These are phyloP conservation scores for Mycena galopus DNA, from an alignment of 768 basidiomycete genomes.

Conservation along the genomic window DNA sequence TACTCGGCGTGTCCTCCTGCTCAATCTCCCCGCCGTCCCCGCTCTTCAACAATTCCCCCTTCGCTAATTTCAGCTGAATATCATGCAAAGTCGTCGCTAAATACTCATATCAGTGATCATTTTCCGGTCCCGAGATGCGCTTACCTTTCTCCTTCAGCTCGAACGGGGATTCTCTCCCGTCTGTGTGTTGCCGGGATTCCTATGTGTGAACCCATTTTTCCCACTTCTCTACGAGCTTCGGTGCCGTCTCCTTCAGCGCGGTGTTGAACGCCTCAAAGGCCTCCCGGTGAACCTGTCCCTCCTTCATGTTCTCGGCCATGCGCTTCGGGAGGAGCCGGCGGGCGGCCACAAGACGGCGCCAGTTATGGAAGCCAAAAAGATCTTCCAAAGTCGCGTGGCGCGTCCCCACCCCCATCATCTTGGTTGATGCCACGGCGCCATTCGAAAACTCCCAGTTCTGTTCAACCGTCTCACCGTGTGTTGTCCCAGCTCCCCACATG, in stretches of 20 bases:
- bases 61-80: not conserved
- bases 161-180: not conserved
- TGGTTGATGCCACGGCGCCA: not conserved
- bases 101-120: too few relatives aligned
- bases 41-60: not conserved
- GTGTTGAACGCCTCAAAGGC: not conserved
- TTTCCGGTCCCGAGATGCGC: too few relatives aligned
- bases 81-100: not conserved
- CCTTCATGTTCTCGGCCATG: not conserved
- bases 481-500: not conserved
- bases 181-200: not conserved
- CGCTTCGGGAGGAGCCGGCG: not conserved
- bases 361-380: not conserved
- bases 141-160: too few relatives aligned
- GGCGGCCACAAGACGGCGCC: not conserved
- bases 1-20: not conserved
- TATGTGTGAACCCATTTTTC: not conserved
- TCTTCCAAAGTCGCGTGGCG: not conserved
- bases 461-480: not conserved
- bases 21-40: not conserved
- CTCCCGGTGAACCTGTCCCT: too few relatives aligned
- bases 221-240: not conserved
- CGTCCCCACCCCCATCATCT: too few relatives aligned
- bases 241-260: not conserved
- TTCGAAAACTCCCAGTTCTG: too few relatives aligned